Base-by-base conservation (phyloP, 805 yeast species). In the Schizosaccharomyces lindneri region DNA sequence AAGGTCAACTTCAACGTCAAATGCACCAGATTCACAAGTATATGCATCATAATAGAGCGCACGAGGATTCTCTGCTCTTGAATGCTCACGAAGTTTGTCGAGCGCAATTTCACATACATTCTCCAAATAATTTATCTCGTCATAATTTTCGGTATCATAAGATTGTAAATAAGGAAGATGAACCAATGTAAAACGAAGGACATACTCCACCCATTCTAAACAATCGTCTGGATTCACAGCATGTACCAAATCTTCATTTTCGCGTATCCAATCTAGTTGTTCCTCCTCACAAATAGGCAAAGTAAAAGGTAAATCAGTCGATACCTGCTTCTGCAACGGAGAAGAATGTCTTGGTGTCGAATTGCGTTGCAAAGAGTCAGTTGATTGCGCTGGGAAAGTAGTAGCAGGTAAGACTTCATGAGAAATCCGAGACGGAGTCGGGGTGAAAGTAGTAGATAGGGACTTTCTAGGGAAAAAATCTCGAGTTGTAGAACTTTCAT, bases 1-100 rank as follows among this genome's bases (percentile, higher is more conserved):
- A 4, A 39, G 43, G 61, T 70, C 67, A 17, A 55, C 59, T n/a
- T 59, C 43, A n/a, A 59, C 43, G 11, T 67, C 72, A 60, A 66
- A 63, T n/a, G 64, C 62, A 1, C 73, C 73, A 43, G 65, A 64
- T n/a, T 66, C 48, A 43, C 61, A 43, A 69, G 72, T 68, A 36
- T 67, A 51, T 2, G 71, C 74, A 19, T 64, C 43, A 11, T 65
- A 51, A 61, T 72, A 73, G 43, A 63, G 57, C 5, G 73, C 72
- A n/a, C 57, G 55, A 11, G 68, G 63, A 19, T 63, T 29, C 13
- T 62, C 57, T 6, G 31, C 19, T 5, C 48, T 55, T 32, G 62
- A 17, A 39, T 36, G 15, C 11, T 61, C 51, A 7, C 43, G 39
- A 24, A 61, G 11, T 29, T 32, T 61, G 5, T 48, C 24, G 36